These are phyloP conservation scores for Babesia sp. DNA, from an alignment of 169 alveolate genomes.

Conservation along the genomic window DNA sequence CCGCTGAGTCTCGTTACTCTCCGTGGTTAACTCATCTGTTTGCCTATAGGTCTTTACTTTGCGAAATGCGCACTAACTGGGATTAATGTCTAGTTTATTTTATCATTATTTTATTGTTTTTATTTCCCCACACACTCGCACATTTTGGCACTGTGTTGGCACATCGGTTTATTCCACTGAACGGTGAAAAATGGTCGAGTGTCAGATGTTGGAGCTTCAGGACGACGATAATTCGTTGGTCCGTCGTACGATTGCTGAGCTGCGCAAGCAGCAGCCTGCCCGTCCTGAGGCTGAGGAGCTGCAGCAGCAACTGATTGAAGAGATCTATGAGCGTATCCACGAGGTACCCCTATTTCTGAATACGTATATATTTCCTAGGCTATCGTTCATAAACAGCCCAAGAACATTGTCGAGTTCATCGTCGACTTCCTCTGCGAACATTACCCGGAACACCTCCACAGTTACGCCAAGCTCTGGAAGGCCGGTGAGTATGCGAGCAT, in stretches of 20 bases:
- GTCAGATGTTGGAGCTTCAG: constrained; percentile 17
- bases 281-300: constrained; percentile 43
- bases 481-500: constrained; percentile 50
- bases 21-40: constrained; percentile 2
- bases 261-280: constrained; percentile 50
- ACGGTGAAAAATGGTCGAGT: constrained; percentile 13
- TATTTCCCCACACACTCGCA: constrained; percentile 35
- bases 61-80: constrained; percentile 1
- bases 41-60: constrained; percentile 4
- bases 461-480: constrained; percentile 74
- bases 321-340: constrained; percentile 49
- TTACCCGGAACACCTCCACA: constrained; percentile 79
- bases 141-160: neutral
- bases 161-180: neutral
- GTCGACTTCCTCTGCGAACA: constrained; percentile 78
- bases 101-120: neutral
- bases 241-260: constrained; percentile 48
- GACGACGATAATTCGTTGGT: constrained; percentile 42
- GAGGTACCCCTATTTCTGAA: constrained; percentile 31
- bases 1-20: neutral
- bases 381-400: constrained; percentile 68
- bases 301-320: constrained; percentile 49
- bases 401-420: constrained; percentile 71
- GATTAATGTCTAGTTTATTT: neutral
- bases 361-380: constrained; percentile 48